Base-by-base conservation (phyloP, 805 yeast species). In the Kluyveromyces wickerhamii region DNA sequence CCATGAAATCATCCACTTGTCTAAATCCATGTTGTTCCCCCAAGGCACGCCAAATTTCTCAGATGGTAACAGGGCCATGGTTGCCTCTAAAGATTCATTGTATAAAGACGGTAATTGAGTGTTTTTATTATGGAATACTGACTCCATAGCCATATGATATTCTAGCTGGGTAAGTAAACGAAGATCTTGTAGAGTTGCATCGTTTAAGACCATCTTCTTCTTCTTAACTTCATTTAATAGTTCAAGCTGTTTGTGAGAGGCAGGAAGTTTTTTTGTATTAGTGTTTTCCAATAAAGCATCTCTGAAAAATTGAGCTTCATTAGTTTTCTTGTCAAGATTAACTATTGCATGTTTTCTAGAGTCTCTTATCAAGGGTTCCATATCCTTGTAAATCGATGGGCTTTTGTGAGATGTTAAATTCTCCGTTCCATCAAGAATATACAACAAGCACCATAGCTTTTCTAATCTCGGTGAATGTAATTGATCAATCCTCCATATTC, bases 1-100 rank as follows among this genome's bases (percentile, higher is more conserved):
- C 87, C 87, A 79, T 14, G 79, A 77, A 4, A 79, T 83, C 84
- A 79, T 79, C 87, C 87, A 79, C 53, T 71, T 76, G 48, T 79
- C 87, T 23, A 79, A 56, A 38, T 77, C 83, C 37, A 79, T 54
- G 48, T 79, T 79, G 5, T 77, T 69, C 43, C 71, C 72, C 49
- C 81, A 78, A 0, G 85, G 85, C 7, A 79, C 65, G 0, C 87
- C 87, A 51, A 78, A 72, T 1, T 72, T 60, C 2, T 75, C 61
- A 0, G 85, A 85, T 0, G 72, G 62, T 25, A 79, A 53, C 12
- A 47, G 37, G 7, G 14, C 75, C 51, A 36, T 71, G 76, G 41
- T 71, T 8, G 43, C 40, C 18, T 37, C 41, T 20, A 46, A 21
- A 3, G 44, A 37, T 22, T 28, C 36, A 12, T 24, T 28, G 7